Base-by-base conservation (phyloP, 768 basidiomycete species). In the Collybia mongolica region DNA sequence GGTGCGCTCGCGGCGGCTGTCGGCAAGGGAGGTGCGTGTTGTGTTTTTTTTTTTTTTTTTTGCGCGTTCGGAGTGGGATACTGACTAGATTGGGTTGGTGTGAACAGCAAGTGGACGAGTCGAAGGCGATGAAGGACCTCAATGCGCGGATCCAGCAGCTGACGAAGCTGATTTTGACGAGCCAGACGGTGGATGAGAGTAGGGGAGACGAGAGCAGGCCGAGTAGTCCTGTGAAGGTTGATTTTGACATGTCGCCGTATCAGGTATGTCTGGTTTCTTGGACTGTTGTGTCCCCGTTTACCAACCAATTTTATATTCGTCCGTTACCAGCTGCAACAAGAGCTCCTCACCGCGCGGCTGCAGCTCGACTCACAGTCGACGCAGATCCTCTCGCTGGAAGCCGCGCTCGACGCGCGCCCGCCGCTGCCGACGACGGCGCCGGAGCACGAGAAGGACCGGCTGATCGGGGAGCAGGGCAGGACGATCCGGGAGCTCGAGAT, bases 241-340 rank as follows among this genome's bases (percentile, higher is more conserved):
- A 95, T 65, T 95, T 93, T 58, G 90, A 93, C 62, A 83, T 90
- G 82, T 82, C 89, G 0, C 88, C 90, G 2, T 92, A 92, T 54
- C 86, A 93, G 72, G 87, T 88, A 40, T 50, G 72, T 61, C 15
- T 7, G 11, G 23, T 52, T 22, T 7, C 9, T 23, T 28, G 23
- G n/a, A n/a, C n/a, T n/a, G n/a, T n/a, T n/a, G n/a, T n/a, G n/a
- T n/a, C n/a, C n/a, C n/a, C n/a, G n/a, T n/a, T n/a, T n/a, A n/a
- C n/a, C n/a, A n/a, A n/a, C n/a, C n/a, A n/a, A n/a, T n/a, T n/a
- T n/a, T n/a, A n/a, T n/a, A n/a, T n/a, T n/a, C n/a, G n/a, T n/a
- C n/a, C n/a, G n/a, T n/a, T n/a, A n/a, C n/a, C 49, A 93, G 85
- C 76, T 96, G 1, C 92, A 94, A 71, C 90, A 95, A 74, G 90